Evolutionary conservation across 768 basidiomycete genomes (phyloP).

Genomic region (Tricholoma saponaceum): DNA sequence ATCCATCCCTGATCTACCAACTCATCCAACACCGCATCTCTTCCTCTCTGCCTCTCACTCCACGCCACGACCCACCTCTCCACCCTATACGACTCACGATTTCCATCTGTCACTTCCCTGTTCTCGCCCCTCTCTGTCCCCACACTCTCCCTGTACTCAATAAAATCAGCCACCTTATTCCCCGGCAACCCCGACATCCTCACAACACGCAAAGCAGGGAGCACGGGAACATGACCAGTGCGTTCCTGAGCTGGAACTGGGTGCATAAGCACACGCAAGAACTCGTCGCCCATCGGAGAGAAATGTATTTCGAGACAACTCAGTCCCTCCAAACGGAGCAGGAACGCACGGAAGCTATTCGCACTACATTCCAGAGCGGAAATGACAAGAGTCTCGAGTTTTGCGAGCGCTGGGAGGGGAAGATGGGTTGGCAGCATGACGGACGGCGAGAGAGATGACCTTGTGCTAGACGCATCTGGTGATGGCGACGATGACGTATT

Average conservation of each 20-base stretch:
- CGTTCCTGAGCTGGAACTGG: neutral
- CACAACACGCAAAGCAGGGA: conserved; percentile 18
- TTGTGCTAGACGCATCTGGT: neutral
- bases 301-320: conserved; percentile 42
- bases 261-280: conserved; percentile 1
- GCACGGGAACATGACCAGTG: conserved; percentile 9
- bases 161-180: conserved; percentile 10
- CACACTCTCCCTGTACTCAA: conserved; percentile 14
- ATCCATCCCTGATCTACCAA: conserved; percentile 34
- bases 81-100: conserved; percentile 1
- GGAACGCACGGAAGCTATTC: conserved; percentile 28
- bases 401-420: conserved; percentile 27
- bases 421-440: conserved; percentile 4
- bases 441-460: neutral
- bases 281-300: conserved; percentile 22
- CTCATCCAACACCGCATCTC: conserved; percentile 32
- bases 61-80: conserved; percentile 28
- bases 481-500: neutral
- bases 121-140: neutral
- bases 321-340: conserved; percentile 30
- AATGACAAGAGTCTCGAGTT: conserved; percentile 34
- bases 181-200: conserved; percentile 20
- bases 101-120: neutral
- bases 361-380: conserved; percentile 39
- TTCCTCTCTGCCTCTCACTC: conserved; percentile 28